Evolutionary conservation across 345 rosid genomes (phyloP).

Genomic region (Barbarea vulgaris): DNA sequence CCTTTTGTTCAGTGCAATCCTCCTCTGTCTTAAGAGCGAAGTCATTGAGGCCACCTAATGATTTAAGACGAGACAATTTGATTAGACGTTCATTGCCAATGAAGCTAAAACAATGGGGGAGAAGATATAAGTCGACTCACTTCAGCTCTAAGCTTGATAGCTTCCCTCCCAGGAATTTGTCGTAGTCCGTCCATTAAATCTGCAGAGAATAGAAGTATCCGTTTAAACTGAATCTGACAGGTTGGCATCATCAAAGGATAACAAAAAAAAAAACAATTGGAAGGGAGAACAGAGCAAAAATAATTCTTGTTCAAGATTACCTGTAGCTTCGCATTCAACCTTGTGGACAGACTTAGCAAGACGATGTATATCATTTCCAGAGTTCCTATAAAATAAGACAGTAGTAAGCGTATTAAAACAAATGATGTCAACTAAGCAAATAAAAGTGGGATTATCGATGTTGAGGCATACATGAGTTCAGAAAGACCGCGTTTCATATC

Average conservation of each 20-base stretch:
- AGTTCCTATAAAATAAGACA: slow-evolving; percentile 52
- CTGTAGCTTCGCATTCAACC: slow-evolving; percentile 76
- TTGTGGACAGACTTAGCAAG: slow-evolving; percentile 74
- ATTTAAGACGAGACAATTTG: not conserved
- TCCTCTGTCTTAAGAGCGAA: slow-evolving; percentile 63
- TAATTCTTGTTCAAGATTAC: slow-evolving; percentile 41
- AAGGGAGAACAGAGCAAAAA: not conserved
- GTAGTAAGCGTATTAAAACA: slow-evolving; percentile 23
- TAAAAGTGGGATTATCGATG: not conserved
- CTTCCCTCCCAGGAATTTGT: slow-evolving; percentile 87
- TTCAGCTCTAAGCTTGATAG: slow-evolving; percentile 94
- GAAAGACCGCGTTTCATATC: slow-evolving; percentile 77
- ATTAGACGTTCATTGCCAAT: not conserved
- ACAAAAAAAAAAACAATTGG: not conserved
- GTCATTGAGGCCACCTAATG: slow-evolving; percentile 83
- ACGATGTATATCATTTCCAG: slow-evolving; percentile 72
- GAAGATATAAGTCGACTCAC: slow-evolving; percentile 41
- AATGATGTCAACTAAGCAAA: not conserved
- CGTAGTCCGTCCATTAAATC: slow-evolving; percentile 93
- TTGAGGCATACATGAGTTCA: slow-evolving; percentile 63
- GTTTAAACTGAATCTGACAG: not conserved
- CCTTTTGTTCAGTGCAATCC: slow-evolving; percentile 60
- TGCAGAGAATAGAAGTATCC: slow-evolving; percentile 31
- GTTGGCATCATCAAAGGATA: slow-evolving; percentile 15
- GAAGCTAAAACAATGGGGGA: not conserved